These are phyloP conservation scores for Aspergillus aculeatus DNA, from an alignment of 2,329 filamentous ascomycete genomes.

Conservation along the genomic window DNA sequence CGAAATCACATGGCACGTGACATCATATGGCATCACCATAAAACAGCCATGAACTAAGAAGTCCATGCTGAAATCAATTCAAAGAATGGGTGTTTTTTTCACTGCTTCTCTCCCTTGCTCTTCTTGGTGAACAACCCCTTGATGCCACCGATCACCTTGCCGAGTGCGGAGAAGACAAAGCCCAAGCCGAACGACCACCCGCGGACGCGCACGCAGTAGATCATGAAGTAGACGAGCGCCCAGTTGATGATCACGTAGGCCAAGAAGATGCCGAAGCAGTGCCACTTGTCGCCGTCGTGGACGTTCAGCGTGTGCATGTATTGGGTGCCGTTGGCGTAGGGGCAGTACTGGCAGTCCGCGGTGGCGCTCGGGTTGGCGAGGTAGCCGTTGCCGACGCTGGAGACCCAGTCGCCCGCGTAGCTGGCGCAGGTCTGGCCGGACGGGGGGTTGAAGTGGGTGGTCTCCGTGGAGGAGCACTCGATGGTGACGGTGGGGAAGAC, in stretches of 20 bases:
- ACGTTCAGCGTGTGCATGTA: constrained; percentile 64
- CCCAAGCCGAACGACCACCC: constrained; percentile 71
- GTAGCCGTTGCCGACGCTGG: constrained; percentile 54
- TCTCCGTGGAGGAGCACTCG: constrained; percentile 56
- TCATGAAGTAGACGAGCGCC: constrained; percentile 72
- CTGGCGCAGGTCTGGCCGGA: constrained; percentile 61
- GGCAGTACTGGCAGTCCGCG: constrained; percentile 67
- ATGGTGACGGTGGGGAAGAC: constrained; percentile 56
- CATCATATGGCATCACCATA: neutral
- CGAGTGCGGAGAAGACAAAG: constrained; percentile 52
- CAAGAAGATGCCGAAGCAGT: constrained; percentile 70
- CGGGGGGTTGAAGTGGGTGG: constrained; percentile 65
- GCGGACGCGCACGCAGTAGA: constrained; percentile 69
- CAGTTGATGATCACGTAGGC: constrained; percentile 70
- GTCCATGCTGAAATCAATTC: no score
- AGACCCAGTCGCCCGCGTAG: constrained; percentile 63
- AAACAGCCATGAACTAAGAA: no score
- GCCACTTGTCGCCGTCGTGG: constrained; percentile 63
- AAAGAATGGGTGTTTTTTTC: neutral
- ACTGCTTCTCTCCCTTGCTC: constrained; percentile 12
- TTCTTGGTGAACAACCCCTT: constrained; percentile 28
- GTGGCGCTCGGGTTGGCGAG: constrained; percentile 62
- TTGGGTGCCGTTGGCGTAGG: constrained; percentile 63
- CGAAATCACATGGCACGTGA: neutral
- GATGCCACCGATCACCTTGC: constrained; percentile 38